phyloP scores from a whole-genome alignment of 805 yeast genomes.

The Lipomyces anomalus region DNA sequence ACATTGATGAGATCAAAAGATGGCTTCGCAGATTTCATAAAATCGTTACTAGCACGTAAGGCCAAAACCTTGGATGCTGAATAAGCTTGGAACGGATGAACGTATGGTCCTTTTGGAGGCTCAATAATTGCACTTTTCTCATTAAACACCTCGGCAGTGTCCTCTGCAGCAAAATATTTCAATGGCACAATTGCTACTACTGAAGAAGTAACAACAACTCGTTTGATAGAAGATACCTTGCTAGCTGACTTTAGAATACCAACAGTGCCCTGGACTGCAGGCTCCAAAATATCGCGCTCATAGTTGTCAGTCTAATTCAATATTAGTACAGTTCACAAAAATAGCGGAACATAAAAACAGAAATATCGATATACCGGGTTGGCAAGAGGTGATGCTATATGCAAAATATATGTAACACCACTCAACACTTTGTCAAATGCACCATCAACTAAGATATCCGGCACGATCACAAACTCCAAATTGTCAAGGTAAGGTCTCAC shows the following conservation, averaged over 20 bases:
- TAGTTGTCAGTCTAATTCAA: slow-evolving; percentile 26
- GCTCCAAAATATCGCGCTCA: slow-evolving; percentile 39
- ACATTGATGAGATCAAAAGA: not conserved
- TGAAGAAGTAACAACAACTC: slow-evolving; percentile 47
- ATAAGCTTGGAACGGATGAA: not conserved
- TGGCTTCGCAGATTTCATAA: not conserved
- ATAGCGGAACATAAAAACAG: too few species aligned
- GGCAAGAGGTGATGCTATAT: slow-evolving; percentile 7
- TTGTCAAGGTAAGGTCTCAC: not conserved
- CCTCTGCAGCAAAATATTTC: not conserved
- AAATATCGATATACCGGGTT: not conserved
- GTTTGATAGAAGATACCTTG: slow-evolving; percentile 37
- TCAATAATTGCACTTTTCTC: too few species aligned
- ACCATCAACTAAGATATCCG: slow-evolving; percentile 5
- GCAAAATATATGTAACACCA: slow-evolving; percentile 3
- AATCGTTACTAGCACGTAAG: not conserved
- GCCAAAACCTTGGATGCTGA: not conserved
- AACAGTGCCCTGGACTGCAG: slow-evolving; percentile 46
- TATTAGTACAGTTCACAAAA: too few species aligned
- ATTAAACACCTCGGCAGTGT: too few species aligned
- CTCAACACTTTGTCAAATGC: slow-evolving; percentile 8
- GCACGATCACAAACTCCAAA: slow-evolving; percentile 4
- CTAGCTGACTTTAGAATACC: slow-evolving; percentile 40
- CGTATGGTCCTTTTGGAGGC: too few species aligned
- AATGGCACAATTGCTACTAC: slow-evolving; percentile 33